These are phyloP conservation scores for Aspergillus fumigatus DNA, from an alignment of 2,329 filamentous ascomycete species.

Conservation along the genomic window DNA sequence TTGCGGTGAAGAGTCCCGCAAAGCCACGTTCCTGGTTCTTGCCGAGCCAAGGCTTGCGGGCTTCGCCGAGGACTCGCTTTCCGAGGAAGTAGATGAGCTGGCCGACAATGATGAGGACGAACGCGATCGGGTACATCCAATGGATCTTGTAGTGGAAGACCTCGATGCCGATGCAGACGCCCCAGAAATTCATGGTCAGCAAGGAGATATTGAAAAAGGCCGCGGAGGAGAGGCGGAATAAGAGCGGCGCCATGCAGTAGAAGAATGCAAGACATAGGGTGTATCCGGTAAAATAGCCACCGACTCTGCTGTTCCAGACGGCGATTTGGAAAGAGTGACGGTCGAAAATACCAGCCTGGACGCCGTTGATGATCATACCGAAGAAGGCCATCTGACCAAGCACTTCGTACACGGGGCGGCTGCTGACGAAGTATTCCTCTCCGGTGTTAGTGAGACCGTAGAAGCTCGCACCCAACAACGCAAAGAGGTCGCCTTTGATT, in stretches of 20 bases:
- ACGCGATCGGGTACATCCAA: constrained; percentile 92
- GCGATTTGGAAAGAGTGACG: constrained; percentile 63
- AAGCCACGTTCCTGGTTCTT: constrained; percentile 77
- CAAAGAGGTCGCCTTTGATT: constrained; percentile 90
- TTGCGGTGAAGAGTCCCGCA: constrained; percentile 78
- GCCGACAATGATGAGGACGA: constrained; percentile 84
- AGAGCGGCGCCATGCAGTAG: constrained; percentile 79
- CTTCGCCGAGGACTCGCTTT: constrained; percentile 76
- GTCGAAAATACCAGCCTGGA: constrained; percentile 89
- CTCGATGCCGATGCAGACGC: constrained; percentile 82
- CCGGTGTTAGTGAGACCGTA: constrained; percentile 90
- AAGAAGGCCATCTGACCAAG: constrained; percentile 86
- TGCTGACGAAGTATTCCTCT: constrained; percentile 90
- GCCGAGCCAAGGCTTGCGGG: constrained; percentile 92
- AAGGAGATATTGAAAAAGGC: constrained; percentile 97
- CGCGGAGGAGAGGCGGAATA: constrained; percentile 84
- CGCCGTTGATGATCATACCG: constrained; percentile 85
- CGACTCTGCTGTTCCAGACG: constrained; percentile 63
- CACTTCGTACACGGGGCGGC: constrained; percentile 85
- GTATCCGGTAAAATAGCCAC: constrained; percentile 83
- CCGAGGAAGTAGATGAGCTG: constrained; percentile 83
- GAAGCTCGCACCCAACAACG: constrained; percentile 78
- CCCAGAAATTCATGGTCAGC: constrained; percentile 95
- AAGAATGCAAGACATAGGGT: constrained; percentile 79
- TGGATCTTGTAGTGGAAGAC: constrained; percentile 78